Evolutionary conservation across 345 rosid genomes (phyloP), one percentile per base, ranked within the genome.

Genomic region (Turnera subulata): DNA sequence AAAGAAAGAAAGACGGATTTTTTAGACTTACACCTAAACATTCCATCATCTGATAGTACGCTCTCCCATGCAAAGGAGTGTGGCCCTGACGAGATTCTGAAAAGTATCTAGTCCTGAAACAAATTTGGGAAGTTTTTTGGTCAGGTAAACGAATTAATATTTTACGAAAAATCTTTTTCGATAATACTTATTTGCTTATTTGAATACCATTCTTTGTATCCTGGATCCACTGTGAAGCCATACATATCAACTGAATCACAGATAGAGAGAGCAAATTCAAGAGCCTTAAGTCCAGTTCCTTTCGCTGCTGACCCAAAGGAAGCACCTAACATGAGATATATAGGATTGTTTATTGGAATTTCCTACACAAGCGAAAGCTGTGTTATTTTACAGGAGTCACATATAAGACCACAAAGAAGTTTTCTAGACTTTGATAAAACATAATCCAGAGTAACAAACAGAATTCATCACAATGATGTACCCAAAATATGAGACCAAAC

Each of bases 11-110:
- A n/a, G n/a, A n/a, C n/a, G n/a, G n/a, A n/a, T 19, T 26, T 35
- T 69, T 24, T 33, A 52, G 56, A 70, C 90, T 80, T 85, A 87
- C 97, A 73, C 96, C 99, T 72, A 93, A 79, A 69, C 96, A 93
- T 74, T 90, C 99, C 97, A 93, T 93, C 97, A 93, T 82, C 76
- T 89, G 97, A 76, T 90, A 90, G 77, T 88, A 94, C 70, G 96
- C 96, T 64, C 99, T 80, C 39, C 99, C 99, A 61, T 84, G 96
- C 67, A 94, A 77, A 60, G 99, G 99, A 42, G 95, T 94, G 77
- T 94, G 99, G 32, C 99, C 99, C 71, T 88, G 74, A 48, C 96
- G 82, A 22, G 93, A 85, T 84, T 94, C 95, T 38, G 97, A 94
- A 76, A 90, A 90, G 68, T 94, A 94, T 79, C 96, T 84, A 35